Percentiles rank a stretch among this genome's conserved stretches.
These are phyloP conservation scores for Alternaria rosae DNA, from an alignment of 2,329 filamentous ascomycete genomes.

Conservation along the genomic window DNA sequence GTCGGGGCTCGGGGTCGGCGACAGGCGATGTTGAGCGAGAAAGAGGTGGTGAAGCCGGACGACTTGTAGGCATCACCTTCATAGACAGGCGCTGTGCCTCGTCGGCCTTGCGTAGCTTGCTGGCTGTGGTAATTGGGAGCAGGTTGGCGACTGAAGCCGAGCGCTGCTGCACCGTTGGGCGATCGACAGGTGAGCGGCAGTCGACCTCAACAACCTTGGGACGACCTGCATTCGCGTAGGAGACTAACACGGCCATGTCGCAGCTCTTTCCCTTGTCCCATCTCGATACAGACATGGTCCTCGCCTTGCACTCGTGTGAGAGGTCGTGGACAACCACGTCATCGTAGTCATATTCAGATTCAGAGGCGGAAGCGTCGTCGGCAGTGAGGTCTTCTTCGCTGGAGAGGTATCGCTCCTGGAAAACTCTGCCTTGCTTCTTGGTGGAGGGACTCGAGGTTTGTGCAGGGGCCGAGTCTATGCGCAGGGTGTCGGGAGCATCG, in stretches of 20 bases:
- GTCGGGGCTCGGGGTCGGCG: conserved; percentile 29
- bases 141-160: conserved; percentile 46
- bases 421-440: conserved; percentile 33
- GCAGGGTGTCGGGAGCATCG: conserved; percentile 43
- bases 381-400: conserved; percentile 50
- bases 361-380: conserved; percentile 40
- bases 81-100: conserved; percentile 38
- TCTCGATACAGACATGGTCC: conserved; percentile 43
- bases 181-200: conserved; percentile 26
- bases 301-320: conserved; percentile 36
- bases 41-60: conserved; percentile 17
- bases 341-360: conserved; percentile 41
- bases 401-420: conserved; percentile 50
- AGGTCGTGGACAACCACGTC: conserved; percentile 41
- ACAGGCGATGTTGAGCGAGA: conserved; percentile 35
- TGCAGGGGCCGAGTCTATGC: conserved; percentile 39
- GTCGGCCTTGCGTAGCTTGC: conserved; percentile 38
- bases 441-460: conserved; percentile 14
- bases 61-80: conserved; percentile 23
- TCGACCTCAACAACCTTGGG: conserved; percentile 50
- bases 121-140: conserved; percentile 34
- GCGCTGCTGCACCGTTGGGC: conserved; percentile 33
- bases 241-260: conserved; percentile 49
- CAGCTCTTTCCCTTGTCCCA: conserved; percentile 46
- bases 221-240: conserved; percentile 48